Evolutionary conservation across 192 early-diverging fungal genomes (phyloP), one percentile per base, ranked within the genome.

Genomic region (Coemansia asiatica): DNA sequence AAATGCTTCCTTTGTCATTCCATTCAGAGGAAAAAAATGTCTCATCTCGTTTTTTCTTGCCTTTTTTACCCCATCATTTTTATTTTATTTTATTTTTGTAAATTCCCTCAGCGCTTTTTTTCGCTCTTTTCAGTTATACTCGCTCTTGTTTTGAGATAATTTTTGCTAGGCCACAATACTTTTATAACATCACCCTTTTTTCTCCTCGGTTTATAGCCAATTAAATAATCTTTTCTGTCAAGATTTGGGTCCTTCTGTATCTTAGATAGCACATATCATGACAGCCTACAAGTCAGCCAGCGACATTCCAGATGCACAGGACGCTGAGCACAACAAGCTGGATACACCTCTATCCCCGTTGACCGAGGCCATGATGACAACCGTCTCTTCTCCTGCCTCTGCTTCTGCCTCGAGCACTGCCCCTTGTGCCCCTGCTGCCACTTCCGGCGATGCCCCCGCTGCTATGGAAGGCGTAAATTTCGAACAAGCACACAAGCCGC

Each of bases 401-500:
- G 10, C 35, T 10, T 10, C 35, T 4, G 35, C 10, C 4, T 36
- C 35, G 35, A 10, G 35, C 35, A 36, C 35, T 36, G 35, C 35
- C 4, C 10, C 35, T 36, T 10, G 4, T 54, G 51, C 25, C n/a
- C 35, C 44, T 60, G 22, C 23, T 22, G 33, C 46, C 36, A 48
- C 33, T 26, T 27, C 64, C n/a, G 27, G 56, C 40, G 51, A 47
- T 12, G 35, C 16, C n/a, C 36, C 58, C 19, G 29, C 50, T 53
- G 33, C 31, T 13, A 49, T 19, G 6, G 62, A 64, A 10, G 62
- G 19, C 15, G 64, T 18, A 6, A 2, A 21, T 44, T 26, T 29
- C 38, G 31, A 40, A 33, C 65, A 51, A 6, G 40, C 60, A 0
- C 60, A 27, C 29, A 69, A 66, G 60, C 63, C 71, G 23, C 76